Base-by-base conservation (phyloP, 176 grass and related monocot species). In the Leersia perrieri region DNA sequence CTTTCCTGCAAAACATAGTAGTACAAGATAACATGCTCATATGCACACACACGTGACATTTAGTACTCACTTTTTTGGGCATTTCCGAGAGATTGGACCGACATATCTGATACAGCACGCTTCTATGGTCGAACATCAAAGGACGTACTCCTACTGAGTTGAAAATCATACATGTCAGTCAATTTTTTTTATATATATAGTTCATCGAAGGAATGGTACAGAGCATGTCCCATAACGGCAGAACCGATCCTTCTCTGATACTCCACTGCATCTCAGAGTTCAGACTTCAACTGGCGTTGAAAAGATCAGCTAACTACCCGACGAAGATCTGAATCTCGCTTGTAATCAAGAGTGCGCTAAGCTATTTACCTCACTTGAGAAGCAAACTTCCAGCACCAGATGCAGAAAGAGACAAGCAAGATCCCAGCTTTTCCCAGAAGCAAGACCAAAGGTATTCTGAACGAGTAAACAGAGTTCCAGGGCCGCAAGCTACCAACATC, bases 401-500 rank as follows among this genome's bases (percentile, higher is more conserved):
- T 16, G n/a, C 53, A 58, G 53, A 58, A 58, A 58, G 53, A 58
- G n/a, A 20, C 53, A 58, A 58, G 22, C n/a, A 58, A 58, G 33
- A 39, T 16, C 11, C 38, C 26, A 70, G 14, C 73, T 41, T 71
- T 70, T 78, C 31, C 22, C 31, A 10, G n/a, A 25, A 65, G 40
- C 30, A 22, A 60, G 57, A 51, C 58, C 39, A 36, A n/a, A 31
- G 53, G 53, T 57, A 4, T 15, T 28, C 41, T 4, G 6, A 23
- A 28, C 40, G 27, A 31, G 26, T 0, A 41, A 68, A 65, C 23
- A 47, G 83, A 79, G 60, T 78, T 30, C 27, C 30, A 72, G 20
- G 15, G 39, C 75, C 10, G 66, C 75, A 85, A 78, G 83, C 25
- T 1, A 85, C 3, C 30, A 9, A 42, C 28, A 42, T n/a, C 82